These are phyloP conservation scores for Suillus hirtellus DNA, from an alignment of 768 basidiomycete genomes.

Conservation along the genomic window DNA sequence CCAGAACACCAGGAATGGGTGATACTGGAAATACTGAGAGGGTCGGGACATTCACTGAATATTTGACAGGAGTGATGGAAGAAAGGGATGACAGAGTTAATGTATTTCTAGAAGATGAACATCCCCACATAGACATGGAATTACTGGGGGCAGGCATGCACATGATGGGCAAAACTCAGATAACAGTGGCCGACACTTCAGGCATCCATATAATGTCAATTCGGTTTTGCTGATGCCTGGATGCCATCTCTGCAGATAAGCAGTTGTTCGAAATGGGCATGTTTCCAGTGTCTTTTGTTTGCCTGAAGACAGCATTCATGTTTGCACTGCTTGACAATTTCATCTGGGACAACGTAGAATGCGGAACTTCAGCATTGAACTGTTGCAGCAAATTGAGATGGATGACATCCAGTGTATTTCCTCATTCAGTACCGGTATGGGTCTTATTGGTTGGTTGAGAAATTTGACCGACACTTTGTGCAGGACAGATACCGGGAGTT, in stretches of 20 bases:
- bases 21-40: no score
- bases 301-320: background rate
- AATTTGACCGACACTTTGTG: no score
- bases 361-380: background rate
- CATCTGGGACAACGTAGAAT: slow-evolving; percentile 1
- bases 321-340: slow-evolving; percentile 6
- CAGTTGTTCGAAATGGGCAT: background rate
- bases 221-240: background rate
- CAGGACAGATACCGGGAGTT: slow-evolving; percentile 19
- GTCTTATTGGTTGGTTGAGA: no score
- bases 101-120: no score
- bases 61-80: no score
- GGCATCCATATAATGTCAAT: background rate
- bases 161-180: background rate
- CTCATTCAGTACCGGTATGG: background rate
- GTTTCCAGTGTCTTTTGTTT: background rate
- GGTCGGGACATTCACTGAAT: no score
- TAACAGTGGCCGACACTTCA: background rate
- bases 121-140: no score
- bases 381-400: background rate
- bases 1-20: no score
- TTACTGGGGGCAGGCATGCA: no score
- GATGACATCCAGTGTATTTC: background rate
- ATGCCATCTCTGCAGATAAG: background rate
- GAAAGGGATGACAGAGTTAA: no score